phyloP scores from a whole-genome alignment of 2,329 filamentous ascomycete genomes.

The Verticillium alfalfae region DNA sequence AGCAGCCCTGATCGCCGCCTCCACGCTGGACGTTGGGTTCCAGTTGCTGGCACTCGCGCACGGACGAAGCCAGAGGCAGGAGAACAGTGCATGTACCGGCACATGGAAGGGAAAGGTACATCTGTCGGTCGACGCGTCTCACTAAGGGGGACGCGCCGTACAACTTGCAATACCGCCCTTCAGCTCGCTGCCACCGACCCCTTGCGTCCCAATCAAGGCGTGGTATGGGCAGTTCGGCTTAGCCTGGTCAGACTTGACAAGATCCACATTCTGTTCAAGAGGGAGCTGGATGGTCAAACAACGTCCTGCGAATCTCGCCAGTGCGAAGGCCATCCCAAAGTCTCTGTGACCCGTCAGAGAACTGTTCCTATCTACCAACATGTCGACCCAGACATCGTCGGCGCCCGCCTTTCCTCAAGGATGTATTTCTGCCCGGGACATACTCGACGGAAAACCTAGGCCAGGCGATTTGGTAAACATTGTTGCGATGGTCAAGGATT shows the following conservation, averaged over 20 bases:
- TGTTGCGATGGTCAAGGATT: slow-evolving; percentile 67
- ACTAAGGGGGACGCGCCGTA: background rate
- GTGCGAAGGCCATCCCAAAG: background rate
- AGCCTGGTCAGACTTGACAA: too few relatives aligned
- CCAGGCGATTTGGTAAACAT: slow-evolving; percentile 43
- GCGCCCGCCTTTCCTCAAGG: slow-evolving; percentile 24
- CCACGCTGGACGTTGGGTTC: background rate
- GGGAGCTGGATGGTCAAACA: too few relatives aligned
- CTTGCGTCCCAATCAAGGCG: too few relatives aligned
- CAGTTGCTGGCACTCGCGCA: background rate
- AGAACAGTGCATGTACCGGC: too few relatives aligned
- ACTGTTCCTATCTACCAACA: background rate
- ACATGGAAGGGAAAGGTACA: background rate
- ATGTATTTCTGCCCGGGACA: slow-evolving; percentile 33
- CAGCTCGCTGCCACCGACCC: too few relatives aligned
- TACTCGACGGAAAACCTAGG: slow-evolving; percentile 33
- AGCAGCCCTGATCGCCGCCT: background rate
- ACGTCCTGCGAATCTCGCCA: too few relatives aligned
- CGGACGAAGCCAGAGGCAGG: background rate
- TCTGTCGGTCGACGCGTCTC: background rate
- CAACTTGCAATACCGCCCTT: background rate
- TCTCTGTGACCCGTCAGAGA: background rate
- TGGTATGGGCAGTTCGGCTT: too few relatives aligned
- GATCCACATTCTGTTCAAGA: too few relatives aligned
- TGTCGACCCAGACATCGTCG: background rate